phyloP scores from a whole-genome alignment of 192 early-diverging fungal genomes.

The Mortierella antarctica region DNA sequence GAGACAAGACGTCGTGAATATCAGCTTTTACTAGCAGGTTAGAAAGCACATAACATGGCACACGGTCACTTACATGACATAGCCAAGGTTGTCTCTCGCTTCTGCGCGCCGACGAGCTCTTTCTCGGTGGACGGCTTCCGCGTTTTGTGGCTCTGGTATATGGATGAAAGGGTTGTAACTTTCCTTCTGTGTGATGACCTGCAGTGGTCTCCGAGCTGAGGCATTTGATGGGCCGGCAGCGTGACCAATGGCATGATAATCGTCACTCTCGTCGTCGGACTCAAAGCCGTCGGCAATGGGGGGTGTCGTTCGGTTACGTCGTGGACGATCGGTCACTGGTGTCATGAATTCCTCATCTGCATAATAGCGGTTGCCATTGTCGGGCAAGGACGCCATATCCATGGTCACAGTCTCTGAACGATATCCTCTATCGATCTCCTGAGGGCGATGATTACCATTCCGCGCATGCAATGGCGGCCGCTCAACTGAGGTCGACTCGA shows the following conservation, averaged over 20 bases:
- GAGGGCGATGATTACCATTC: not conserved
- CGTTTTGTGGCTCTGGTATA: not conserved
- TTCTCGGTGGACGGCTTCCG: not conserved
- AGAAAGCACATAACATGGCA: not conserved
- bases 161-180: constrained; percentile 2
- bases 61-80: constrained; percentile 10
- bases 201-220: not conserved
- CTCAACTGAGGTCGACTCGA: too few species aligned
- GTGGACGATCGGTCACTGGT: too few species aligned
- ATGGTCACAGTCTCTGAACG: not conserved
- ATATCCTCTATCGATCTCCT: constrained; percentile 9
- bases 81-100: constrained; percentile 15
- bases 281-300: too few species aligned
- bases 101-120: constrained; percentile 3
- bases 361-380: too few species aligned
- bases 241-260: not conserved
- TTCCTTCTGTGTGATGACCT: not conserved
- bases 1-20: too few species aligned
- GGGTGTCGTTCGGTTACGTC: too few species aligned
- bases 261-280: not conserved
- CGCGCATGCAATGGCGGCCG: too few species aligned
- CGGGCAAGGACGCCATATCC: not conserved
- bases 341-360: too few species aligned
- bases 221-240: not conserved
- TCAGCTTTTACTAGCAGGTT: too few species aligned